phyloP scores from a whole-genome alignment of 2,329 filamentous ascomycete genomes.

The Aspergillus bombycis region DNA sequence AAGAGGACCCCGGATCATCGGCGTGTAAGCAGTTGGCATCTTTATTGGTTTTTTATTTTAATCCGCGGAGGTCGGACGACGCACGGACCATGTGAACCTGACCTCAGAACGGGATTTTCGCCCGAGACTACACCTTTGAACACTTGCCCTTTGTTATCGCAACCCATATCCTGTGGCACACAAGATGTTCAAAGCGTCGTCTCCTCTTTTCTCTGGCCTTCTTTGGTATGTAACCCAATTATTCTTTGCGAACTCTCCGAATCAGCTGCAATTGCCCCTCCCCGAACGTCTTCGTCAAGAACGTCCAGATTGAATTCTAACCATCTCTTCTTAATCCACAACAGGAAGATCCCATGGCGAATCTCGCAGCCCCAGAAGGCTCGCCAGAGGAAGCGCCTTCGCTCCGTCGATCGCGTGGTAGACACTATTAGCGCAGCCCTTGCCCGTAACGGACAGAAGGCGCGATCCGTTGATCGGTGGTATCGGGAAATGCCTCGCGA shows the following conservation, averaged over 20 bases:
- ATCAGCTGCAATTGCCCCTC: background rate
- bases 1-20: conserved; percentile 11
- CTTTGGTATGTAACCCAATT: conserved; percentile 65
- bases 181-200: conserved; percentile 82
- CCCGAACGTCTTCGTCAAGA: conserved; percentile 12
- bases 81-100: conserved; percentile 27
- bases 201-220: conserved; percentile 75
- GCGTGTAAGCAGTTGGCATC: conserved; percentile 18
- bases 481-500: conserved; percentile 95
- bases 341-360: conserved; percentile 94
- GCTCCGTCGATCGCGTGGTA: conserved; percentile 85
- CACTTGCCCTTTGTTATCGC: background rate
- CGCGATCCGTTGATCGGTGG: conserved; percentile 83
- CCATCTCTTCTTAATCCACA: conserved; percentile 26
- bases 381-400: conserved; percentile 79
- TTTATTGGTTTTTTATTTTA: conserved; percentile 23
- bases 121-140: background rate
- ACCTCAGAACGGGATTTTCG: conserved; percentile 24
- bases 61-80: conserved; percentile 25
- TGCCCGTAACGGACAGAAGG: conserved; percentile 67
- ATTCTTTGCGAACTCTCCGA: background rate
- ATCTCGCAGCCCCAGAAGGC: conserved; percentile 89
- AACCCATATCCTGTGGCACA: conserved; percentile 14
- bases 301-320: conserved; percentile 15
- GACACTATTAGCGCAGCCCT: conserved; percentile 79